Evolutionary conservation across 129 eudicot species (phyloP).

Genomic region (Lactuca sativa): DNA sequence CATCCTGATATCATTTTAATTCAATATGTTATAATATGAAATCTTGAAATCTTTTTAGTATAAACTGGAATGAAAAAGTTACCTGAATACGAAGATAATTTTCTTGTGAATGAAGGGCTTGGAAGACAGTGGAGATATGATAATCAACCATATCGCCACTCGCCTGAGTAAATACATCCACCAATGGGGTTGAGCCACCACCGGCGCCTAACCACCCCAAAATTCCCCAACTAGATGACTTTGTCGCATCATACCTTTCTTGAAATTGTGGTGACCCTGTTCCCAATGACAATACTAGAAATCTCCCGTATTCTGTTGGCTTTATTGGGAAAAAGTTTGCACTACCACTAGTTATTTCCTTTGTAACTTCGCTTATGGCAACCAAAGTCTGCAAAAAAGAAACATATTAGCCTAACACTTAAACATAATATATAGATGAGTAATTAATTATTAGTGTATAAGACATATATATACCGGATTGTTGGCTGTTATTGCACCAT

Average conservation of each 20-base stretch:
- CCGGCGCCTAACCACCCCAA: conserved; percentile 48
- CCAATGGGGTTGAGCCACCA: conserved; percentile 45
- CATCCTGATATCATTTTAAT: conserved; percentile 30
- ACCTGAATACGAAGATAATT: conserved; percentile 65
- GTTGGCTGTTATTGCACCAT: conserved; percentile 57
- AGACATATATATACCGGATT: conserved; percentile 38
- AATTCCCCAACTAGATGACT: conserved; percentile 56
- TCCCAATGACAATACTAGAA: conserved; percentile 55
- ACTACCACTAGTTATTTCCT: conserved; percentile 36
- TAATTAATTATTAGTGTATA: background rate
- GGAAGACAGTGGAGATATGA: conserved; percentile 39
- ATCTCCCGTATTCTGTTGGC: conserved; percentile 45
- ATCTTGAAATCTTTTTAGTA: too few relatives aligned
- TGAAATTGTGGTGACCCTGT: conserved; percentile 45
- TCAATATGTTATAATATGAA: too few relatives aligned
- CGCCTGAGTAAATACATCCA: conserved; percentile 43
- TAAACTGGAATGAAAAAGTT: background rate
- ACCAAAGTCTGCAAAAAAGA: conserved; percentile 39
- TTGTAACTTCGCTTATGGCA: conserved; percentile 50
- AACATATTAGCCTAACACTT: background rate
- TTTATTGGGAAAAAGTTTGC: conserved; percentile 29
- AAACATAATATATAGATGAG: background rate
- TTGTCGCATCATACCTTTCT: conserved; percentile 38
- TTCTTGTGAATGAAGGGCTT: conserved; percentile 40
- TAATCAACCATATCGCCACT: conserved; percentile 51